Conservation (phyloP, 2,329 filamentous ascomycete genomes). For the Atkinsonella texensis region DNA sequence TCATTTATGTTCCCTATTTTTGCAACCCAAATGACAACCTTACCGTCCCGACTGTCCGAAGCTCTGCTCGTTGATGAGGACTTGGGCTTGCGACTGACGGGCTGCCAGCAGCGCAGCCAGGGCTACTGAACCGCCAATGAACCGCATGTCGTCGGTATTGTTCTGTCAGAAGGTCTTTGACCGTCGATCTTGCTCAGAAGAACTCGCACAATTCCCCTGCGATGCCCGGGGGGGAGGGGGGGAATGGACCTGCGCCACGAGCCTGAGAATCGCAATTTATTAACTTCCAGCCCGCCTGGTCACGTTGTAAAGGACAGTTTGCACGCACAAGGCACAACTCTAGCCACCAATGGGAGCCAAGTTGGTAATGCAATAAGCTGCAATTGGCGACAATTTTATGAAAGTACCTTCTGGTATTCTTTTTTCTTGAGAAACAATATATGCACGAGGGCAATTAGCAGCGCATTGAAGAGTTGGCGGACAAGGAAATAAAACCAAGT, state of each 20-base stretch:
- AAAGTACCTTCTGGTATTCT: too few species aligned
- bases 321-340: background rate
- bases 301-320: constrained; percentile 2
- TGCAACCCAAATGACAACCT: constrained; percentile 6
- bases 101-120: constrained; percentile 32
- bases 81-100: constrained; percentile 46
- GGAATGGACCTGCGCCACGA: background rate
- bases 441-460: background rate
- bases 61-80: constrained; percentile 60
- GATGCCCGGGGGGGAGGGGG: background rate
- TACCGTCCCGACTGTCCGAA: constrained; percentile 62
- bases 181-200: too few species aligned
- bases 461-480: too few species aligned
- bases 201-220: too few species aligned
- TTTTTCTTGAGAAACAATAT: background rate
- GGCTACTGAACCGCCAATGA: constrained; percentile 14
- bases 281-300: constrained; percentile 2
- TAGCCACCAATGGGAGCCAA: background rate
- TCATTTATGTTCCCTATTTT: background rate
- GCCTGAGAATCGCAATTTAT: background rate
- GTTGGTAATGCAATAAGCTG: too few species aligned
- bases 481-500: too few species aligned
- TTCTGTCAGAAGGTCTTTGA: background rate
- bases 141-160: constrained; percentile 3
- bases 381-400: too few species aligned